A percentile compares a stretch with the other conserved stretches of the same genome.
These are phyloP conservation scores for Daldinia caldariorum DNA, from an alignment of 495 filamentous ascomycete genomes.

Conservation along the genomic window DNA sequence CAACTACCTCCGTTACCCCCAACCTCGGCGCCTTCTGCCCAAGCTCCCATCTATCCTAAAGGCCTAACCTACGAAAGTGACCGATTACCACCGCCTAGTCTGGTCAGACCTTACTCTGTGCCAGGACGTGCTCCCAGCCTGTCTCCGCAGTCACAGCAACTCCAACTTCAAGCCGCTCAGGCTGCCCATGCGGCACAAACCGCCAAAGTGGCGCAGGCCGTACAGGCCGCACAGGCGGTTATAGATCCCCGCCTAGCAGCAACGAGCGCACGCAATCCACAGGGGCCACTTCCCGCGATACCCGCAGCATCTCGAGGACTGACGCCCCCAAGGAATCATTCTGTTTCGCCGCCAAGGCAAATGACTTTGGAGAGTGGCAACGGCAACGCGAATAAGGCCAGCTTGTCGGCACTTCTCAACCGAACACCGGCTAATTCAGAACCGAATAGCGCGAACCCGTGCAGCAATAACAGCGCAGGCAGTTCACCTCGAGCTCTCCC, in stretches of 20 bases:
- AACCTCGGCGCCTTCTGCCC: conserved; percentile 38
- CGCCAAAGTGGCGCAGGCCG: conserved; percentile 41
- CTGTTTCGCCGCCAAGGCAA: conserved; percentile 49
- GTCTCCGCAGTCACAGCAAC: conserved; percentile 54
- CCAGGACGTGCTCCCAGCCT: conserved; percentile 24
- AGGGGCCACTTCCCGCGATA: conserved; percentile 48
- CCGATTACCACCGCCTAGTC: conserved; percentile 29
- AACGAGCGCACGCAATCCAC: conserved; percentile 40
- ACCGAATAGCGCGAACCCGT: conserved; percentile 53
- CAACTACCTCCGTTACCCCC: conserved; percentile 40
- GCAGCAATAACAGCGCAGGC: conserved; percentile 48
- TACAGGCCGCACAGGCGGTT: conserved; percentile 49
- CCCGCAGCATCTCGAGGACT: conserved; percentile 33
- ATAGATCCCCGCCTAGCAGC: conserved; percentile 49
- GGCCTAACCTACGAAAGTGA: conserved; percentile 31
- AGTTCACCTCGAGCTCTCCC: conserved; percentile 53
- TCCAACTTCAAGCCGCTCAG: conserved; percentile 45
- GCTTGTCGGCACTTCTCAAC: conserved; percentile 52
- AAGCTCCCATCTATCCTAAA: conserved; percentile 35
- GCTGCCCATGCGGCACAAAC: conserved; percentile 43
- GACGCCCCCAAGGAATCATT: conserved; percentile 46
- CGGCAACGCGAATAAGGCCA: conserved; percentile 48
- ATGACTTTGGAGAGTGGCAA: conserved; percentile 35
- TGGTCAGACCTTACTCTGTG: conserved; percentile 22
- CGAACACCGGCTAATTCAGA: conserved; percentile 51